Evolutionary conservation across 2,329 filamentous ascomycete genomes (phyloP).

Genomic region (Cercospora beticola): DNA sequence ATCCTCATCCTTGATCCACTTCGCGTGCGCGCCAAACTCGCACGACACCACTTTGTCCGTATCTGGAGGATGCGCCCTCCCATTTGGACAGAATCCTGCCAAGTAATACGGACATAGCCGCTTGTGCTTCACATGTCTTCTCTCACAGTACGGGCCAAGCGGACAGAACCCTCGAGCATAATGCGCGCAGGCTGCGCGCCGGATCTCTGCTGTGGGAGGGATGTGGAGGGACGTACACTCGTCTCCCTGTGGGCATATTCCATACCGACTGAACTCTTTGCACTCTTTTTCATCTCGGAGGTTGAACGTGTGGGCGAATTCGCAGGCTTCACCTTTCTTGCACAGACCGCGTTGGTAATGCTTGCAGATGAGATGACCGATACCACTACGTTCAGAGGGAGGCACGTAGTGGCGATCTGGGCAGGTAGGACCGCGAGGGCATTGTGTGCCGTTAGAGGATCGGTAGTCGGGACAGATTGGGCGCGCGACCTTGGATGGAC

Average conservation of each 20-base stretch:
- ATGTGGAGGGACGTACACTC: constrained; percentile 63
- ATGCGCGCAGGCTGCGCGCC: constrained; percentile 69
- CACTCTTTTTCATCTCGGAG: constrained; percentile 97
- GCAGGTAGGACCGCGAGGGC: constrained; percentile 79
- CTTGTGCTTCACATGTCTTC: constrained; percentile 77
- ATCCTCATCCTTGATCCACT: constrained; percentile 69
- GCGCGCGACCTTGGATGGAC: constrained; percentile 39
- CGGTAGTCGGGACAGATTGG: constrained; percentile 85
- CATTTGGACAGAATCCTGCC: constrained; percentile 92
- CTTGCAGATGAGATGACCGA: constrained; percentile 79
- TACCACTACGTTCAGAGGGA: constrained; percentile 43
- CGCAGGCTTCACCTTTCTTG: constrained; percentile 95
- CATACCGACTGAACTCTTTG: constrained; percentile 90
- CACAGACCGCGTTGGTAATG: constrained; percentile 96
- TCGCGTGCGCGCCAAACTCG: constrained; percentile 76
- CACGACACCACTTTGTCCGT: constrained; percentile 55
- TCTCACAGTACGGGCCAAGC: constrained; percentile 79
- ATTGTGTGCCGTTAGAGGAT: constrained; percentile 73
- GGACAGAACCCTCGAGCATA: constrained; percentile 96
- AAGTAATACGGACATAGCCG: constrained; percentile 82
- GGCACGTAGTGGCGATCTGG: constrained; percentile 73
- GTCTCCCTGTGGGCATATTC: constrained; percentile 94
- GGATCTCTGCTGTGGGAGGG: constrained; percentile 64
- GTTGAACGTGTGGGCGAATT: constrained; percentile 98
- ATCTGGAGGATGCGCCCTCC: constrained; percentile 41